These are phyloP conservation scores for Colletotrichum sp. DNA, from an alignment of 2,329 filamentous ascomycete species.

Conservation along the genomic window DNA sequence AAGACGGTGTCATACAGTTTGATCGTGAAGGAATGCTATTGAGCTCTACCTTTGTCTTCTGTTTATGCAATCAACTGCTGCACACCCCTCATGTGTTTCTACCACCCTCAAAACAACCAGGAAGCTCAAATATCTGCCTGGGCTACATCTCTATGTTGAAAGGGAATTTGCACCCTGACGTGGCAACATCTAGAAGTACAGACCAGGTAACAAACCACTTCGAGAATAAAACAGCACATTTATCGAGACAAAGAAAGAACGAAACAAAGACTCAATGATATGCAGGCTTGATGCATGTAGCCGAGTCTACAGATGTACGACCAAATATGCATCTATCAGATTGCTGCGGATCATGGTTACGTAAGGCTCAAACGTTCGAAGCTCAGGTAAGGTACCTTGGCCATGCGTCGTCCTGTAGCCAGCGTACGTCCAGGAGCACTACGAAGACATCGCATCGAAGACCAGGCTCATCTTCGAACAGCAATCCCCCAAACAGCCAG, in stretches of 20 bases:
- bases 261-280: background rate
- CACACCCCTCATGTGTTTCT: background rate
- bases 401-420: background rate
- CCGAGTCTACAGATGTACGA: background rate
- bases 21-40: background rate
- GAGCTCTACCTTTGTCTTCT: background rate
- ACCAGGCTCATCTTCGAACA: background rate
- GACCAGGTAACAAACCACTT: background rate
- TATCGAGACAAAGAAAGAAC: background rate
- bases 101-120: background rate
- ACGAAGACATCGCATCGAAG: constrained; percentile 17
- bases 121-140: background rate
- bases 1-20: background rate
- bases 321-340: background rate
- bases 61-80: background rate
- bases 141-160: background rate
- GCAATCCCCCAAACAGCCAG: constrained; percentile 6
- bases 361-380: background rate
- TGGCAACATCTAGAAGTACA: background rate
- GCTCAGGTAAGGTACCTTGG: background rate
- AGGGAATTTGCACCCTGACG: background rate
- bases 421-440: background rate
- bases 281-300: background rate
- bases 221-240: background rate
- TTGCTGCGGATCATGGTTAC: background rate